Evolutionary conservation across 164 flowering plant species (phyloP).

Genomic region (Nymphaea thermarum): DNA sequence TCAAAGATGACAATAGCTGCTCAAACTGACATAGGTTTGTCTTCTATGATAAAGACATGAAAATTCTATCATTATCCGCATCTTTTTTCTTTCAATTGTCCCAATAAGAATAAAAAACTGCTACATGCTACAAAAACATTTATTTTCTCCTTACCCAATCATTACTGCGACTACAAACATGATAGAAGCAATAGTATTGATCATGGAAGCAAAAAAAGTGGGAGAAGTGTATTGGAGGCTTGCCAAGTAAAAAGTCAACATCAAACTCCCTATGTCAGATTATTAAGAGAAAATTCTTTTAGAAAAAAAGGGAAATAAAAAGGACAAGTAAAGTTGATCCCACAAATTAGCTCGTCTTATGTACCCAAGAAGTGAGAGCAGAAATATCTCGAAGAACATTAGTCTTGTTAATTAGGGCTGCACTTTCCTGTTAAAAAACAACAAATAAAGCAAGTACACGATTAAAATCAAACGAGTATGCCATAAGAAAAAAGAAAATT

Average conservation of each 20-base stretch:
- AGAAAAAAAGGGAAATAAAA: too few species aligned
- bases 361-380: slow-evolving; percentile 78
- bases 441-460: background rate
- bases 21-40: too few species aligned
- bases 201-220: slow-evolving; percentile 39
- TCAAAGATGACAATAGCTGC: too few species aligned
- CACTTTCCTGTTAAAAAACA: slow-evolving; percentile 34
- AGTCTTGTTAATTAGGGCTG: slow-evolving; percentile 66
- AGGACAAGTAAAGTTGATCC: too few species aligned
- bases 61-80: too few species aligned
- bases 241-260: slow-evolving; percentile 67
- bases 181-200: slow-evolving; percentile 61
- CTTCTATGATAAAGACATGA: too few species aligned
- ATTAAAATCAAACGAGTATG: background rate
- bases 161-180: slow-evolving; percentile 59
- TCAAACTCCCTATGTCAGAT: slow-evolving; percentile 48
- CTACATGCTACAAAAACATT: background rate
- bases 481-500: too few species aligned
- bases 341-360: too few species aligned
- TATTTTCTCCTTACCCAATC: slow-evolving; percentile 29
- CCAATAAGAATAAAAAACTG: background rate
- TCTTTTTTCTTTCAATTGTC: too few species aligned
- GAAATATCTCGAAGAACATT: slow-evolving; percentile 46
- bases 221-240: slow-evolving; percentile 83
- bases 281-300: background rate